phyloP scores from a whole-genome alignment of 1,139 yeast genomes.

The Trichomonascaceae sp. region DNA sequence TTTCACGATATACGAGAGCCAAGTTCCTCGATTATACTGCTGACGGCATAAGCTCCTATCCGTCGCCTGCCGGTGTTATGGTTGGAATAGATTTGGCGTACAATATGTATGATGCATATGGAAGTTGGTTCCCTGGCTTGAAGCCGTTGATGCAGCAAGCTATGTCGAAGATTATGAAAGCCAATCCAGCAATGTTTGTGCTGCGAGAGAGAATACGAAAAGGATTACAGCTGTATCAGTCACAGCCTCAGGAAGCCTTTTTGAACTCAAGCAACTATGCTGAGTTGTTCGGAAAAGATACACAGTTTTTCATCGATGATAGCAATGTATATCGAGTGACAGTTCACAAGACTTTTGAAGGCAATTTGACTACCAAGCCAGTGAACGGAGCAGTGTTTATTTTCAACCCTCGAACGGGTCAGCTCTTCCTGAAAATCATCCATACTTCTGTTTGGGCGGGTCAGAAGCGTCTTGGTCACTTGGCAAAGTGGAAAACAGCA shows the following conservation, averaged over 20 bases:
- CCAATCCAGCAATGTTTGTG: constrained; percentile 89
- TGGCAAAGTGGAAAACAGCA: constrained; percentile 97
- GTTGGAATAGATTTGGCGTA: constrained; percentile 91
- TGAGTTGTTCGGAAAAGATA: constrained; percentile 79
- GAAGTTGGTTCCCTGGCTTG: constrained; percentile 95
- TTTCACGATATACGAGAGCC: constrained; percentile 88
- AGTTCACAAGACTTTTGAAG: constrained; percentile 87
- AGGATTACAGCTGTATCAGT: constrained; percentile 87
- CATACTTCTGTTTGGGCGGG: constrained; percentile 98
- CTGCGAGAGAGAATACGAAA: constrained; percentile 89
- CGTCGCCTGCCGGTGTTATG: constrained; percentile 89
- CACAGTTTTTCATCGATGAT: constrained; percentile 83
- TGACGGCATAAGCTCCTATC: constrained; percentile 79
- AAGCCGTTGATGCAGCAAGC: constrained; percentile 88
- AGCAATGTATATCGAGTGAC: constrained; percentile 92
- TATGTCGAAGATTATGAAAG: constrained; percentile 89
- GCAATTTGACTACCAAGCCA: constrained; percentile 87
- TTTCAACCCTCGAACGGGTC: constrained; percentile 80
- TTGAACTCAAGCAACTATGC: constrained; percentile 85
- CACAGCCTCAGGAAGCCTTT: constrained; percentile 90
- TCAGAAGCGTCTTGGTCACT: constrained; percentile 85
- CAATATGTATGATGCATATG: constrained; percentile 93
- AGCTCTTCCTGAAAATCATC: constrained; percentile 76
- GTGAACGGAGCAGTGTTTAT: constrained; percentile 91
- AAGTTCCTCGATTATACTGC: constrained; percentile 89